These are phyloP conservation scores for Heliocybe sulcata DNA, from an alignment of 1,284 basidiomycete genomes.

Conservation along the genomic window DNA sequence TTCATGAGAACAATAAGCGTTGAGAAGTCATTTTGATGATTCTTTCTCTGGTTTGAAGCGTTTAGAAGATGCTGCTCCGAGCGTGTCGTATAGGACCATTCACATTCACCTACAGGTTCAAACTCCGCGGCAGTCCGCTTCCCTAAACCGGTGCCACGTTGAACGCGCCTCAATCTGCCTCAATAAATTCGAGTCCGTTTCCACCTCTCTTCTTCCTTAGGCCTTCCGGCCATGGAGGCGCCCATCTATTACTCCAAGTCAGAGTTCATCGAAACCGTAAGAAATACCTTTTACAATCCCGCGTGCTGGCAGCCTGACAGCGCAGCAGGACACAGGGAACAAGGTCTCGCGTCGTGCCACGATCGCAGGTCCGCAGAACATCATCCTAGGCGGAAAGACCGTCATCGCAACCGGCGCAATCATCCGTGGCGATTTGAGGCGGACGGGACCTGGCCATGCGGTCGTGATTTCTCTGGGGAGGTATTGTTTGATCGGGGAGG, in stretches of 20 bases:
- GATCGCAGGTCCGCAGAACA: slow-evolving; percentile 95
- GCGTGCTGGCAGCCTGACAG: slow-evolving; percentile 5
- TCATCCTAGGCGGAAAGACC: slow-evolving; percentile 95
- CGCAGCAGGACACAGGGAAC: slow-evolving; percentile 70
- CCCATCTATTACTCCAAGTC: slow-evolving; percentile 18
- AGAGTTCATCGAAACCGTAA: slow-evolving; percentile 24
- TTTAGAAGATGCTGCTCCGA: too few species aligned
- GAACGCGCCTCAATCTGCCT: too few species aligned
- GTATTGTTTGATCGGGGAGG: slow-evolving; percentile 89
- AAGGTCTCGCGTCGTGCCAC: slow-evolving; percentile 90
- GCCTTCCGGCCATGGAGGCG: slow-evolving; percentile 5
- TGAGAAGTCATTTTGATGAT: too few species aligned
- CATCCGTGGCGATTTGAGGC: slow-evolving; percentile 82
- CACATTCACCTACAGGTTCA: too few species aligned
- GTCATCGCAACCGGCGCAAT: slow-evolving; percentile 88
- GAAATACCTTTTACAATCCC: slow-evolving; percentile 1
- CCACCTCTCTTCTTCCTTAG: neutral
- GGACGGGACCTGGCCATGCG: slow-evolving; percentile 81
- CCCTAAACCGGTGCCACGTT: too few species aligned
- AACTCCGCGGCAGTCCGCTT: too few species aligned
- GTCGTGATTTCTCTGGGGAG: slow-evolving; percentile 91
- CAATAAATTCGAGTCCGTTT: neutral
- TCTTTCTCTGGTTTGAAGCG: too few species aligned
- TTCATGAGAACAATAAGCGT: too few species aligned
- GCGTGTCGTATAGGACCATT: too few species aligned